Evolutionary conservation across 2,329 filamentous ascomycete genomes (phyloP), one percentile per base, ranked within the genome.

Genomic region (Calonectria crousiana): DNA sequence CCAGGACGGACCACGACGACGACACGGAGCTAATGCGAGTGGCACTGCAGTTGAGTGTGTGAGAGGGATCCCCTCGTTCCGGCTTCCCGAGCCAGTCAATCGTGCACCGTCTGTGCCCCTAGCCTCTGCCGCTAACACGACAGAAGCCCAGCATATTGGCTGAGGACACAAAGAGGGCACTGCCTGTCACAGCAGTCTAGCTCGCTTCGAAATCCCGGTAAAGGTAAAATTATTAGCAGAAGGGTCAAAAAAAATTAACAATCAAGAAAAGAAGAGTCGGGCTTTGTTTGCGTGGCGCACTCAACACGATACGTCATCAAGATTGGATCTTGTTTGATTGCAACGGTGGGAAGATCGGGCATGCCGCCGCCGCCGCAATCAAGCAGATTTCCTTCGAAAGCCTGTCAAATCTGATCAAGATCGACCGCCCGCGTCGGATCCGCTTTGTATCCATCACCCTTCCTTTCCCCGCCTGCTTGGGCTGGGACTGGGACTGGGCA

Each of bases 61-160:
- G 4, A 32, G 8, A 32, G 30, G 8, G 30, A 32, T 32, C 28
- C 53, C 41, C n/a, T n/a, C 14, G 23, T 62, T 41, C 67, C 53
- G 67, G 32, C 34, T 13, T 69, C 30, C 67, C 67, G 67, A 51
- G 67, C 66, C 66, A 62, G 38, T 60, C 10, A 49, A 30, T 16
- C 11, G 13, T 4, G 18, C 44, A 20, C 53, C 26, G 38, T 47
- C 65, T 47, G 67, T 69, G 67, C 30, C 28, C 10, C 51, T 62
- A 60, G 53, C n/a, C 18, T 18, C 30, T 52, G 53, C 30, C 67
- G 53, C 67, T 69, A 69, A 16, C n/a, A 18, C 6, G 52, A n/a
- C 16, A 28, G 28, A 36, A 13, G 28, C 26, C 26, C 49, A 28
- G 49, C 13, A 52, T 41, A 8, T 34, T 34, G 32, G 32, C 36